phyloP scores from a whole-genome alignment of 768 basidiomycete genomes.

The Ephemerocybe angulata region DNA sequence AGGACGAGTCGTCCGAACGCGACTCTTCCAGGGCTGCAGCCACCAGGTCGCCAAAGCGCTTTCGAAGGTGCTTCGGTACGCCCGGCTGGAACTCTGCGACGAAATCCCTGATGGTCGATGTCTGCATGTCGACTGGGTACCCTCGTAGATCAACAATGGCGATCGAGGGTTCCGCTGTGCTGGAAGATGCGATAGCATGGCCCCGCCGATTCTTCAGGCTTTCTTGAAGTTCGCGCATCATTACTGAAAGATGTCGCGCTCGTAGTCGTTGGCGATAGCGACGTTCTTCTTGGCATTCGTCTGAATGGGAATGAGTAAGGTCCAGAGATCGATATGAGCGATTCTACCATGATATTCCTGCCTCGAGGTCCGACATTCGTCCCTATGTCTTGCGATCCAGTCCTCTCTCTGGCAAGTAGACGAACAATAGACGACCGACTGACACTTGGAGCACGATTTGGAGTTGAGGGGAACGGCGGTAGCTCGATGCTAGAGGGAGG shows the following conservation, averaged over 20 bases:
- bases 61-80: background rate
- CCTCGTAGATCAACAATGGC: background rate
- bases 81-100: background rate
- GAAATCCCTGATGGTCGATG: background rate
- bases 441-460: slow-evolving; percentile 1
- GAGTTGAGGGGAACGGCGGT: background rate
- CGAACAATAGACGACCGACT: background rate
- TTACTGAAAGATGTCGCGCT: background rate
- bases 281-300: background rate
- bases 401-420: background rate
- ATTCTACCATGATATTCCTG: background rate
- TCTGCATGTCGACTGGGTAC: background rate
- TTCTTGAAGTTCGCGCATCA: background rate
- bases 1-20: background rate
- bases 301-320: background rate
- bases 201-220: background rate
- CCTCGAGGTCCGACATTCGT: background rate
- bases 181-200: background rate
- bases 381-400: background rate
- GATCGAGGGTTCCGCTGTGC: background rate
- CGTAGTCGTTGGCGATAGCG: background rate
- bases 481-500: background rate
- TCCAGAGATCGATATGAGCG: background rate
- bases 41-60: background rate
- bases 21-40: background rate